These are phyloP conservation scores for Nadsonia commutata DNA, from an alignment of 1,139 yeast species.

Conservation along the genomic window DNA sequence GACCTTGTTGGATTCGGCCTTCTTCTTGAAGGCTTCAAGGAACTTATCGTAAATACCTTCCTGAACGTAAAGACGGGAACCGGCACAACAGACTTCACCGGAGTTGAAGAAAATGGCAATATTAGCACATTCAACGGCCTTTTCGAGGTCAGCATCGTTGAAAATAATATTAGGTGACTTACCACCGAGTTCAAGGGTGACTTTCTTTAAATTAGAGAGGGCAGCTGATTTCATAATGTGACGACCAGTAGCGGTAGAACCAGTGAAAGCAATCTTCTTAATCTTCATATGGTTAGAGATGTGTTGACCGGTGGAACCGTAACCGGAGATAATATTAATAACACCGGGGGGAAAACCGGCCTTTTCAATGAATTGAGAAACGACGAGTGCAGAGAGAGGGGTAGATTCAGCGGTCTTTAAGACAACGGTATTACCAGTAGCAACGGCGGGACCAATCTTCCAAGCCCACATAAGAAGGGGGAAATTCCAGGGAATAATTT, in stretches of 20 bases:
- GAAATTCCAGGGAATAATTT: slow-evolving; percentile 83
- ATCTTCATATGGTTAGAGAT: slow-evolving; percentile 53
- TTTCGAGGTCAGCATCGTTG: slow-evolving; percentile 51
- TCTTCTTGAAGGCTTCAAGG: slow-evolving; percentile 37
- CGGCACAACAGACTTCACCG: slow-evolving; percentile 81
- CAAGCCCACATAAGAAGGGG: slow-evolving; percentile 72
- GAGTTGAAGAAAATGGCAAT: slow-evolving; percentile 58
- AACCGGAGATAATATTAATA: slow-evolving; percentile 57
- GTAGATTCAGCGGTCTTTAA: slow-evolving; percentile 69
- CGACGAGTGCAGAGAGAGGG: slow-evolving; percentile 57
- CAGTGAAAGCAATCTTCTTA: slow-evolving; percentile 75
- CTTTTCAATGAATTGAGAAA: slow-evolving; percentile 43
- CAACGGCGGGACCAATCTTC: slow-evolving; percentile 73
- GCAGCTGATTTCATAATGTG: slow-evolving; percentile 62
- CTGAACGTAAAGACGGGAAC: slow-evolving; percentile 67
- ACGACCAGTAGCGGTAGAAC: slow-evolving; percentile 74
- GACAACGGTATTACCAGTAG: slow-evolving; percentile 64
- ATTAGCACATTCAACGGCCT: slow-evolving; percentile 42
- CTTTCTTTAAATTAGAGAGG: slow-evolving; percentile 53
- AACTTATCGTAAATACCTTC: slow-evolving; percentile 58
- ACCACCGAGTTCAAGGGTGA: slow-evolving; percentile 74
- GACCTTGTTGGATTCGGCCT: slow-evolving; percentile 31
- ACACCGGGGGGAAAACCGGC: slow-evolving; percentile 74
- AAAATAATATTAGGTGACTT: slow-evolving; percentile 70
- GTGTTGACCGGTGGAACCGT: slow-evolving; percentile 65